A percentile compares a stretch with the other conserved stretches of the same genome.
Conservation (phyloP, 768 basidiomycete genomes). For the Collybia sordida region DNA sequence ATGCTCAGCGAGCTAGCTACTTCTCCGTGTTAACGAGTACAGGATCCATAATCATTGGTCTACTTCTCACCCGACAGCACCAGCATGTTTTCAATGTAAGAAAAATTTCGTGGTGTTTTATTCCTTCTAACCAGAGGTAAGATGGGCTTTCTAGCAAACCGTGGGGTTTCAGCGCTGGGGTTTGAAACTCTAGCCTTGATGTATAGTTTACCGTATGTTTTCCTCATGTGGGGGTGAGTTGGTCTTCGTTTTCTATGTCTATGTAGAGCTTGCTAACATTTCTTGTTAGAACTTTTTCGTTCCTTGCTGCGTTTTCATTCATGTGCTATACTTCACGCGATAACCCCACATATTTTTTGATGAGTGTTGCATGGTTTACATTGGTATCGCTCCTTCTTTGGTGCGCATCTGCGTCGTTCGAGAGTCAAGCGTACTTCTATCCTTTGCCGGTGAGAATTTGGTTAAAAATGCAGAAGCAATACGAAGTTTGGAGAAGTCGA, state of each 20-base stretch:
- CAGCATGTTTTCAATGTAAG: neutral
- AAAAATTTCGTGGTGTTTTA: too few relatives aligned
- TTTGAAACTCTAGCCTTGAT: slow-evolving; percentile 3
- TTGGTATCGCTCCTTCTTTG: neutral
- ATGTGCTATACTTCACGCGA: slow-evolving; percentile 4
- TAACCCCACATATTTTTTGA: neutral
- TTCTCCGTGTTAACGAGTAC: neutral
- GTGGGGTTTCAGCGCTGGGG: slow-evolving; percentile 1
- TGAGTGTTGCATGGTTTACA: neutral
- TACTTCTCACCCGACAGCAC: neutral
- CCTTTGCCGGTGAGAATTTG: neutral
- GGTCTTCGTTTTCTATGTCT: neutral
- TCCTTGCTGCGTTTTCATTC: slow-evolving; percentile 3
- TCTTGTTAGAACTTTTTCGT: neutral
- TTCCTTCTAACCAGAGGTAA: neutral
- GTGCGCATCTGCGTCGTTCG: slow-evolving; percentile 1
- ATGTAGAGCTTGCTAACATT: neutral
- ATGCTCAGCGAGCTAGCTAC: slow-evolving; percentile 3
- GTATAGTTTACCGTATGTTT: slow-evolving; percentile 1
- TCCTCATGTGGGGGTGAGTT: slow-evolving; percentile 5
- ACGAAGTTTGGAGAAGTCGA: too few relatives aligned
- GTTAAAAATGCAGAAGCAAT: neutral
- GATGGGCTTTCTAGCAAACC: slow-evolving; percentile 1
- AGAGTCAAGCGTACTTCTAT: neutral
- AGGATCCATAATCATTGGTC: neutral